phyloP scores from a whole-genome alignment of 148 eudicot genomes.

The Pharnaceum exiguum region DNA sequence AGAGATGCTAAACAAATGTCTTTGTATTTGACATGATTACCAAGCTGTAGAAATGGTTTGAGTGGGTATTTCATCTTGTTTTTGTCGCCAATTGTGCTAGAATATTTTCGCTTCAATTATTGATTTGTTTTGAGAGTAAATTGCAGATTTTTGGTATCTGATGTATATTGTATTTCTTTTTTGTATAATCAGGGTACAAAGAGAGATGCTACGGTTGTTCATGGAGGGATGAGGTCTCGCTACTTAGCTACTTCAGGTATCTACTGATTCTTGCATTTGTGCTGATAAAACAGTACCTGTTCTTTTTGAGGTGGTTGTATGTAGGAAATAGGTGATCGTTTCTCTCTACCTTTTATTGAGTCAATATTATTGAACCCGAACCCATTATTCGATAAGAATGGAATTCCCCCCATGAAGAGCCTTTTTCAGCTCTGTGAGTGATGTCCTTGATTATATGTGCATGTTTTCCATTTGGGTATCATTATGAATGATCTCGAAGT shows the following conservation, averaged over 20 bases:
- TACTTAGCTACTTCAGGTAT: constrained; percentile 13
- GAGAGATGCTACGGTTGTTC: neutral
- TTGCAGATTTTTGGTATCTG: neutral
- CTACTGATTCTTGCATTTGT: no score
- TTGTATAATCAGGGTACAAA: constrained; percentile 14
- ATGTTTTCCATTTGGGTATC: no score
- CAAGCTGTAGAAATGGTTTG: no score
- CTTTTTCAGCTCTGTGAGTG: no score
- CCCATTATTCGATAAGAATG: no score
- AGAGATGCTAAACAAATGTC: no score
- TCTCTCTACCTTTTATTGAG: neutral
- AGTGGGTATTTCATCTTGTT: neutral
- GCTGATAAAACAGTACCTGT: no score
- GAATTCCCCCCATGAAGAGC: no score
- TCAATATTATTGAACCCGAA: no score
- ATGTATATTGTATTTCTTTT: neutral
- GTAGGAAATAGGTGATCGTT: neutral
- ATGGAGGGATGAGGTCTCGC: neutral
- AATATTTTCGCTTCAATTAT: neutral
- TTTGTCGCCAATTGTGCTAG: neutral
- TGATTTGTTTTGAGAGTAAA: neutral
- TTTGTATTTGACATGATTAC: no score
- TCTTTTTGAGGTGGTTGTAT: no score
- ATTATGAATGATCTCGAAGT: neutral
- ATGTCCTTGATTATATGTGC: no score